Conservation (phyloP, 1,284 basidiomycete genomes). For the Microstroma glucosiphilum region DNA sequence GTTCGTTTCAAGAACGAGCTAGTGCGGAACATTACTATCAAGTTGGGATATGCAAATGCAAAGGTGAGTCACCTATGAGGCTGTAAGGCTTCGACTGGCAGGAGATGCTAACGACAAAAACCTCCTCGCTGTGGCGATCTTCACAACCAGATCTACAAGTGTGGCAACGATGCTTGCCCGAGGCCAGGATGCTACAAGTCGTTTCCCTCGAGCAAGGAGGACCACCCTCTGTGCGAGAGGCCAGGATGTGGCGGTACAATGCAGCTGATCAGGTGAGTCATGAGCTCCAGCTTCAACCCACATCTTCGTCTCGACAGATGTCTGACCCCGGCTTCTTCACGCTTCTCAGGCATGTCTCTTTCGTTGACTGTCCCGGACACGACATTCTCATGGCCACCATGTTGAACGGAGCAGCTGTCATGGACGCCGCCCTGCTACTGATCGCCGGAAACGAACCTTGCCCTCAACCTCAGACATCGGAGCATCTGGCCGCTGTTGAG, state of each 20-base stretch:
- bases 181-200: conserved; percentile 89
- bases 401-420: conserved; percentile 97
- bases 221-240: conserved; percentile 83
- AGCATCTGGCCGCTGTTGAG: conserved; percentile 96
- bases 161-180: conserved; percentile 84
- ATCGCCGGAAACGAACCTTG: conserved; percentile 97
- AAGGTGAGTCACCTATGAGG: conserved; percentile 62
- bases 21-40: conserved; percentile 90
- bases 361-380: conserved; percentile 67
- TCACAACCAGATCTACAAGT: conserved; percentile 83
- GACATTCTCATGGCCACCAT: conserved; percentile 92
- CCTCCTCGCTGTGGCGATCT: conserved; percentile 6
- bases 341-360: conserved; percentile 61
- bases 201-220: conserved; percentile 89
- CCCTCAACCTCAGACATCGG: conserved; percentile 96
- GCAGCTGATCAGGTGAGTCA: conserved; percentile 55
- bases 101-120: background rate
- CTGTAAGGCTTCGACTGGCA: background rate
- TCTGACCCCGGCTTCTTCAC: no score
- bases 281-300: conserved; percentile 57
- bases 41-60: conserved; percentile 94
- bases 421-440: conserved; percentile 93
- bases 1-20: conserved; percentile 96
- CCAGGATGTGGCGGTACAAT: conserved; percentile 83
- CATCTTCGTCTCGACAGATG: no score